Conservation (phyloP, 345 rosid genomes). For the Linum usitatissimum region DNA sequence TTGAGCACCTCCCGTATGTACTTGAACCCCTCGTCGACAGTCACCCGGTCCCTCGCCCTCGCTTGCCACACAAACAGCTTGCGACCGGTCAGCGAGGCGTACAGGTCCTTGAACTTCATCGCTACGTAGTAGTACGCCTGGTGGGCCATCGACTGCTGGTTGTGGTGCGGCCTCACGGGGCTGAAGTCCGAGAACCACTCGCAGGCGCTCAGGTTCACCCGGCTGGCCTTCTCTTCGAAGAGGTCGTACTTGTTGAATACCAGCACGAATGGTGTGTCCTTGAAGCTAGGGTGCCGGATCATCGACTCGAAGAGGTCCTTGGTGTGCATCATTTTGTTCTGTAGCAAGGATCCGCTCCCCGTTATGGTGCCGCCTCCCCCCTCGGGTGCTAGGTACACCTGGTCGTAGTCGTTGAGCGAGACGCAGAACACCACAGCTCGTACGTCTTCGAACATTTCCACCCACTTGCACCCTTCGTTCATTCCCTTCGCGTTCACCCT, state of each 20-base stretch:
- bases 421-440: constrained; percentile 74
- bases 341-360: constrained; percentile 31
- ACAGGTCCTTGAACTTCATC: constrained; percentile 85
- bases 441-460: constrained; percentile 97
- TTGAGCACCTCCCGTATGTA: constrained; percentile 84
- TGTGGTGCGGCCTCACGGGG: constrained; percentile 55
- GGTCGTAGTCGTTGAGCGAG: constrained; percentile 81
- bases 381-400: constrained; percentile 40
- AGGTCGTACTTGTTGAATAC: constrained; percentile 88
- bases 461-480: constrained; percentile 99
- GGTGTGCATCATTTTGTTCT: constrained; percentile 84
- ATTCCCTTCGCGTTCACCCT: constrained; percentile 85
- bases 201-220: constrained; percentile 52
- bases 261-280: constrained; percentile 67
- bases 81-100: constrained; percentile 54
- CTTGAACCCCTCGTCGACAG: constrained; percentile 78
- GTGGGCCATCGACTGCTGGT: constrained; percentile 61
- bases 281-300: constrained; percentile 80
- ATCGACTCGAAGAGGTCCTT: constrained; percentile 73
- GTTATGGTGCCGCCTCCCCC: constrained; percentile 16
- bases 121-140: constrained; percentile 94
- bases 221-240: constrained; percentile 73
- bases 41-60: constrained; percentile 61
- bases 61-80: constrained; percentile 96
- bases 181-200: constrained; percentile 87